Evolutionary conservation across 2,329 filamentous ascomycete species (phyloP).

Genomic region (Tolypocladium ophioglossoides): DNA sequence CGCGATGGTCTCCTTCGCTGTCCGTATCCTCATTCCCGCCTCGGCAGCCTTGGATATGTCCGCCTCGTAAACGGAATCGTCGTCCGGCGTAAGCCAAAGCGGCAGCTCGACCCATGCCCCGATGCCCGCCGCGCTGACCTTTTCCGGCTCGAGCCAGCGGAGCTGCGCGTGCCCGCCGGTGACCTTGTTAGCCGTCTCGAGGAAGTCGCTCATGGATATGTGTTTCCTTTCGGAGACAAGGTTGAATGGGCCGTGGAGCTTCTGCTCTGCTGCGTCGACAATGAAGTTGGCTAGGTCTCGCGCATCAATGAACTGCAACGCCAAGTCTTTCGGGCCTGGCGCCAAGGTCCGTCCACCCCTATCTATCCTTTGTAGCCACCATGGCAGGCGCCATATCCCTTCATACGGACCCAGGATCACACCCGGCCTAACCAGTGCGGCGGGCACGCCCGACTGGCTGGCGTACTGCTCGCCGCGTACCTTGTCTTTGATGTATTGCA

Average conservation of each 20-base stretch:
- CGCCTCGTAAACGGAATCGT: not conserved
- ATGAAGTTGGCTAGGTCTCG: conserved; percentile 6
- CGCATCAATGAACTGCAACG: conserved; percentile 5
- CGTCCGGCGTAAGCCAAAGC: conserved; percentile 1
- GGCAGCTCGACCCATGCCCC: conserved; percentile 3
- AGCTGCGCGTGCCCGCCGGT: conserved; percentile 1
- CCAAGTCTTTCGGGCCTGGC: conserved; percentile 3
- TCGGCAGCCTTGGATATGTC: not conserved
- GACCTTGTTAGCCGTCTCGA: conserved; percentile 1
- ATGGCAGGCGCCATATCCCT: not conserved
- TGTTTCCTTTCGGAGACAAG: not conserved
- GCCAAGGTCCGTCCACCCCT: conserved; percentile 4
- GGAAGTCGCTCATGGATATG: not conserved
- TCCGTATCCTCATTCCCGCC: conserved; percentile 2
- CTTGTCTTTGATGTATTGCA: too few species aligned
- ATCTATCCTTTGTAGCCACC: conserved; percentile 5
- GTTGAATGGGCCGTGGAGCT: conserved; percentile 1
- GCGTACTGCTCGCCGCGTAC: too few species aligned
- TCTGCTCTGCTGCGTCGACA: conserved; percentile 4
- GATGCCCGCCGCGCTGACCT: not conserved
- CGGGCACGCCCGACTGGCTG: too few species aligned
- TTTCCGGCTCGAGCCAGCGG: conserved; percentile 3
- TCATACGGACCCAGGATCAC: conserved; percentile 5
- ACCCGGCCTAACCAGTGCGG: not conserved
- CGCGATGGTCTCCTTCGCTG: not conserved